These are phyloP conservation scores for Colletotrichum spinosum DNA, from an alignment of 2,329 filamentous ascomycete species.

Conservation along the genomic window DNA sequence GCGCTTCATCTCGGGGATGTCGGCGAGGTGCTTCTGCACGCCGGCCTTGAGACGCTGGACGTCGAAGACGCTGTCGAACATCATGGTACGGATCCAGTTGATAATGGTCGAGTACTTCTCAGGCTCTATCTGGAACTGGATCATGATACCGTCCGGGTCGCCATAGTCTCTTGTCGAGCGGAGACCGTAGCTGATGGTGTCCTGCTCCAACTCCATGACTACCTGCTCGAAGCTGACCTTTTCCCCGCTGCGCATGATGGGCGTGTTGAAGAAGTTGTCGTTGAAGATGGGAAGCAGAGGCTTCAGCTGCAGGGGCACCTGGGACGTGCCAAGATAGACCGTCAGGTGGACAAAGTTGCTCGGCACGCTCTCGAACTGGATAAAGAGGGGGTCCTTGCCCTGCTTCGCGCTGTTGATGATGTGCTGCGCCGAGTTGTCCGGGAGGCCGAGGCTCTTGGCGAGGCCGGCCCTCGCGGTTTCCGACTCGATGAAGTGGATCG, in stretches of 20 bases:
- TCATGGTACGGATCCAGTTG: constrained; percentile 85
- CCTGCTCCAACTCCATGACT: constrained; percentile 88
- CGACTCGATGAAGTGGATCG: constrained; percentile 94
- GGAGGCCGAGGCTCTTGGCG: constrained; percentile 76
- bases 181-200: constrained; percentile 87
- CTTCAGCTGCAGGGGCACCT: constrained; percentile 83
- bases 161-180: constrained; percentile 75
- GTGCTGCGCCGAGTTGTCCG: constrained; percentile 77
- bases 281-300: constrained; percentile 87
- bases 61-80: constrained; percentile 92
- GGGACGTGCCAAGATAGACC: constrained; percentile 81
- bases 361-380: constrained; percentile 96
- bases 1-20: constrained; percentile 92
- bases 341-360: constrained; percentile 92
- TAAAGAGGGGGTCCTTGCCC: constrained; percentile 79
- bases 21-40: constrained; percentile 85
- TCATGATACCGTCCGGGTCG: constrained; percentile 83
- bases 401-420: constrained; percentile 76
- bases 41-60: constrained; percentile 71
- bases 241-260: constrained; percentile 81
- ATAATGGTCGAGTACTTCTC: constrained; percentile 88
- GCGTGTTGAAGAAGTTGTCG: constrained; percentile 95
- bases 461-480: constrained; percentile 85
- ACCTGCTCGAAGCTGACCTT: constrained; percentile 90
- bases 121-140: constrained; percentile 87